Base-by-base conservation (phyloP, 257 asterid species). In the Lavandula angustifolia region DNA sequence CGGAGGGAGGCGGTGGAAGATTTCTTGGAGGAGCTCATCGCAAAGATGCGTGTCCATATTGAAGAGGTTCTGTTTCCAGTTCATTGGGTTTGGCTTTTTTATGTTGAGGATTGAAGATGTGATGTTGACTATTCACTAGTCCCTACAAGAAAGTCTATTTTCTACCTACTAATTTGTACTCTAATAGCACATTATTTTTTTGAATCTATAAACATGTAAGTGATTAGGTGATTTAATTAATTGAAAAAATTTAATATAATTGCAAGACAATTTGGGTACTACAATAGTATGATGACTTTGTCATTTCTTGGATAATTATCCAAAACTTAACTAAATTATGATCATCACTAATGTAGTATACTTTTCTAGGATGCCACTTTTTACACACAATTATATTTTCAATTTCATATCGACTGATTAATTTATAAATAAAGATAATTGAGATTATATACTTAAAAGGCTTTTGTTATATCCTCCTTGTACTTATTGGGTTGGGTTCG, bases 21-120 rank as follows among this genome's bases (percentile, higher is more conserved):
- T 83, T 78, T 88, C 96, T 72, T 82, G 86, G 46, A 86, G 69
- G 41, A 88, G 90, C 75, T 92, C 96, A 11, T 92, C 98, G 73
- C 95, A 86, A 18, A 92, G 83, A 52, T 83, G 69, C 3, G 84
- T 5, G 61, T 85, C 96, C 95, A 91, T 90, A 35, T 66, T 43
- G 29, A 3, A 32, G 18, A 38, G 27, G 10, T 18, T 11, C 8
- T 3, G 1, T 11, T 54, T 18, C 10, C 3, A 77, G 50, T 2
- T 60, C 3, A 8, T 8, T 29, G 49, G 41, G 4, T 4, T 13
- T 40, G 11, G 31, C 13, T 60, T 43, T 22, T 27, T 60, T 11
- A 43, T 43, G n/a, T 31, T 27, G 66, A 31, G 11, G 42, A 33
- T 9, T 32, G 33, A 22, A 62, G 47, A 31, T 11, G 11, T 10